Evolutionary conservation across 305 asterid species (phyloP), one percentile per base, ranked within the genome.

Genomic region (Nicotiana rustica): DNA sequence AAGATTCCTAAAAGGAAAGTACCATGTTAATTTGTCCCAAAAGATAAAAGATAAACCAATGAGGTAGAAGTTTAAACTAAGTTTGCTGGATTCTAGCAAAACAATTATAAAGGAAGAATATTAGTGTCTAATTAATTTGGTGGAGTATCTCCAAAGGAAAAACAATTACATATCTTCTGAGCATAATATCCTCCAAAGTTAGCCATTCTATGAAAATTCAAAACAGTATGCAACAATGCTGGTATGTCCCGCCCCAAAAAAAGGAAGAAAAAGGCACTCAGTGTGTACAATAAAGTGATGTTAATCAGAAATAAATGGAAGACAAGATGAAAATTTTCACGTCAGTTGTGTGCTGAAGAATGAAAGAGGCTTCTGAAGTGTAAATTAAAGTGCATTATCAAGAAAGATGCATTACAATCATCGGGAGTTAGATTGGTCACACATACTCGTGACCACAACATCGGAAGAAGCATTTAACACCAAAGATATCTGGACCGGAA

Each of bases 311-410:
- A 33, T 4, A 68, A 9, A 4, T 36, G 77, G 77, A 18, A n/a
- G n/a, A 69, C 33, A 38, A 69, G 55, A 68, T 38, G 17, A 38
- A n/a, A 10, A 17, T 2, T 36, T 68, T 68, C 77, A 36, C 33
- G 5, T 0, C 19, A 70, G 4, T n/a, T 21, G 78, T 25, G 29
- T 25, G 78, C 19, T 70, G 55, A 10, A 44, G 61, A 44, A 13
- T 59, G 49, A 19, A 47, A 71, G 79, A 73, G 62, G 79, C 62
- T 13, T 47, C 19, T 47, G 38, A 49, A 25, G 9, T 25, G 25
- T 25, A 7, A 73, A 73, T 14, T 14, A 75, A 21, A 47, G 52
- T 25, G 64, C 64, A 73, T 71, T 14, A 49, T 49, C 79, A 73
- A 47, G 41, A 21, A 73, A 73, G 35, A 73, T 6, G 79, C 79